Evolutionary conservation across 345 rosid species (phyloP).

Genomic region (Brassica incana): DNA sequence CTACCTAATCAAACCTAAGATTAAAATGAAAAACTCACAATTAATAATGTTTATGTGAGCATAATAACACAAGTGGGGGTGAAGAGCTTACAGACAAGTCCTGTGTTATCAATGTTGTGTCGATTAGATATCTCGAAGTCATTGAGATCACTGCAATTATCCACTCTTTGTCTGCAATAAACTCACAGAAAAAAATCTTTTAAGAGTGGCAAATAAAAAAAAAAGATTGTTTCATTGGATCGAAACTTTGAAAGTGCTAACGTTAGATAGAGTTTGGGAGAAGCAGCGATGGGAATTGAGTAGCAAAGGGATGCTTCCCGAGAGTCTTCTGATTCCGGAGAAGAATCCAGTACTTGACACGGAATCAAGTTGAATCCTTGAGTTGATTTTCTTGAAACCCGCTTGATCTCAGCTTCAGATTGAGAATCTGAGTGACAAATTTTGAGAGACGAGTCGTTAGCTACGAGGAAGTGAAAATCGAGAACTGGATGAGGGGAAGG

Average conservation of each 20-base stretch:
- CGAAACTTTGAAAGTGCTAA: not conserved
- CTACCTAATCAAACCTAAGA: not conserved
- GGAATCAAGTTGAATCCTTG: constrained; percentile 78
- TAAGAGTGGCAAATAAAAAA: not conserved
- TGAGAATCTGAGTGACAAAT: constrained; percentile 41
- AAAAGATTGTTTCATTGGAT: too few species aligned
- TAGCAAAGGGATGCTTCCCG: constrained; percentile 39
- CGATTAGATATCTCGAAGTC: constrained; percentile 76
- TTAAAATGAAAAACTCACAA: not conserved
- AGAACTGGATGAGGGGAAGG: not conserved
- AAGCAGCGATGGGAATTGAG: constrained; percentile 14
- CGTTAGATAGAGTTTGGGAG: constrained; percentile 38
- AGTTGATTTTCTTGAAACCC: constrained; percentile 55
- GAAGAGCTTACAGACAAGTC: constrained; percentile 71
- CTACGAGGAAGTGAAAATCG: not conserved
- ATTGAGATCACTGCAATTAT: constrained; percentile 51
- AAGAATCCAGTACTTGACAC: constrained; percentile 31
- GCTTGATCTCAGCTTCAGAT: constrained; percentile 40
- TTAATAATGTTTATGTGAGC: not conserved
- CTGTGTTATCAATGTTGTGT: constrained; percentile 77
- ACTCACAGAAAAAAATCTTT: not conserved
- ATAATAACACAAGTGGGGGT: too few species aligned
- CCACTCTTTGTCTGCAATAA: constrained; percentile 74
- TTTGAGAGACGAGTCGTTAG: constrained; percentile 5
- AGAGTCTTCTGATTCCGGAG: not conserved